Evolutionary conservation across 805 yeast species (phyloP), one percentile per base, ranked within the genome.

Genomic region (Lachancea nothofagi): DNA sequence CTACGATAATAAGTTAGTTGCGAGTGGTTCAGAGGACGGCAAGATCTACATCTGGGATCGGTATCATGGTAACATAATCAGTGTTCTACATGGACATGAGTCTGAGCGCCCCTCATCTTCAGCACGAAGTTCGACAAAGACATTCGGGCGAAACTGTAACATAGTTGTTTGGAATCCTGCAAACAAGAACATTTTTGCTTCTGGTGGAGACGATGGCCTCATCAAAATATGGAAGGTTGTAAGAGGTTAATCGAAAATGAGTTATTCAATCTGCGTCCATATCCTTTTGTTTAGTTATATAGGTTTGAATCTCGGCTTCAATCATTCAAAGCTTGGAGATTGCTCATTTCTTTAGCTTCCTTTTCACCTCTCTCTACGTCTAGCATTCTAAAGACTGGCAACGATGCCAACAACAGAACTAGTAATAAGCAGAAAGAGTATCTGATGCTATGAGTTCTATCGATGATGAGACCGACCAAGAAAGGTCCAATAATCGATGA

Each of bases 1-100:
- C 0, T 70, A 72, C 41, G 70, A 76, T 44, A 90, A 84, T 49
- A 78, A 79, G 46, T 65, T 84, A 36, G 74, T 86, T 0, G 64
- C 81, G n/a, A 77, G 87, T 48, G 96, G 96, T 0, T 77, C 89
- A 32, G 94, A 84, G 54, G 94, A 88, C 58, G 87, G 87, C 0
- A 67, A 72, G 38, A 70, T 85, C 3, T 86, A 79, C 55, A 66
- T 88, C 2, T 87, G 95, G 95, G 83, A 83, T 53, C 69, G 80
- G 15, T 70, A 71, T 34, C 78, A 78, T 19, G 88, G 93, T 5
- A 78, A 79, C 42, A 66, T 85, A 18, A 63, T 88, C 3, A 64
- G 63, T 13, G 64, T 60, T 4, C 22, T 60, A 23, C 41, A 53
- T 5, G 64, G 59, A 3, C 64, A 60, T 34, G 44, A 44, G 3